Percentiles rank a stretch among this genome's conserved stretches.
phyloP scores from a whole-genome alignment of 305 asterid species.

The Solanum chacoense region DNA sequence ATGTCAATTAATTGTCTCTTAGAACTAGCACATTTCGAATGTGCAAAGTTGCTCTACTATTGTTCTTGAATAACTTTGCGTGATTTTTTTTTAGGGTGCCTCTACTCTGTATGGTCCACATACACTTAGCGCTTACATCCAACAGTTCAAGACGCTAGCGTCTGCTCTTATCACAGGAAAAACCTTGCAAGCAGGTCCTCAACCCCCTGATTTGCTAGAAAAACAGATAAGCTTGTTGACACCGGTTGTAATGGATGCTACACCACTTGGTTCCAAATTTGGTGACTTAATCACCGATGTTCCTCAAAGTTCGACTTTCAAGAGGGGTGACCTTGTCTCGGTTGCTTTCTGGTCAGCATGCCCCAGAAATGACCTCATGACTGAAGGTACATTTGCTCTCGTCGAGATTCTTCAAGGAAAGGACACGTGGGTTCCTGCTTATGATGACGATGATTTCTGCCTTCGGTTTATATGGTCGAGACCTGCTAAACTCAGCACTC shows the following conservation, averaged over 20 bases:
- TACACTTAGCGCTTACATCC: slow-evolving; percentile 82
- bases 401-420: slow-evolving; percentile 67
- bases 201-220: slow-evolving; percentile 71
- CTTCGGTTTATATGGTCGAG: slow-evolving; percentile 89
- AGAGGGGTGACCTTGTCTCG: slow-evolving; percentile 51
- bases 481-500: slow-evolving; percentile 64
- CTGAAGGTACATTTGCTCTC: slow-evolving; percentile 92
- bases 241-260: slow-evolving; percentile 65
- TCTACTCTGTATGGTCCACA: slow-evolving; percentile 91
- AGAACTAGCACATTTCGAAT: background rate
- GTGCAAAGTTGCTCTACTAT: background rate
- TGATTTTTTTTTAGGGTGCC: slow-evolving; percentile 59
- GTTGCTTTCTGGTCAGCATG: slow-evolving; percentile 88
- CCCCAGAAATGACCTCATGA: slow-evolving; percentile 93
- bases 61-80: background rate
- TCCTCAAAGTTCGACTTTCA: slow-evolving; percentile 61
- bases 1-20: background rate
- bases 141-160: slow-evolving; percentile 74
- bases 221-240: slow-evolving; percentile 71
- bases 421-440: slow-evolving; percentile 73
- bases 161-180: slow-evolving; percentile 45
- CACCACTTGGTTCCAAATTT: slow-evolving; percentile 56
- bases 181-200: slow-evolving; percentile 58
- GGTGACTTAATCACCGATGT: slow-evolving; percentile 69
- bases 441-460: slow-evolving; percentile 85